Conservation (phyloP, 1,284 basidiomycete genomes). For the Phlebopus sp. region DNA sequence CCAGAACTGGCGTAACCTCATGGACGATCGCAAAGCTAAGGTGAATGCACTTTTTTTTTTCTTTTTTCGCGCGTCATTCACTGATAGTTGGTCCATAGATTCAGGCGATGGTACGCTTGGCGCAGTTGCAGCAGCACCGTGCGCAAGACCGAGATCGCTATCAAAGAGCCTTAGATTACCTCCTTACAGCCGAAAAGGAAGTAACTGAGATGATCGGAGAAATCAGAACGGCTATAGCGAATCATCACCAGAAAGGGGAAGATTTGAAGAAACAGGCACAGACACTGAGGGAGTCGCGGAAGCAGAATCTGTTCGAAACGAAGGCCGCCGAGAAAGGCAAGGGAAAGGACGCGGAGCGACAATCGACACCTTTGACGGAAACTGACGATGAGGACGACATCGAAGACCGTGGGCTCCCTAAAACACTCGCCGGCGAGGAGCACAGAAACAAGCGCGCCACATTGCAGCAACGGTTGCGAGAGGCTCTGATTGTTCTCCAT, state of each 20-base stretch:
- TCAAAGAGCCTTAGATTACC: slow-evolving; percentile 48
- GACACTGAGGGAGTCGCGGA: slow-evolving; percentile 25
- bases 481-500: slow-evolving; percentile 59
- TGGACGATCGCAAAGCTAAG: slow-evolving; percentile 63
- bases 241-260: slow-evolving; percentile 51
- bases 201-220: slow-evolving; percentile 50
- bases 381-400: slow-evolving; percentile 37
- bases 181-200: slow-evolving; percentile 57
- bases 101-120: slow-evolving; percentile 46
- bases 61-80: not conserved
- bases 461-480: slow-evolving; percentile 58
- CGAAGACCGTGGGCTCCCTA: slow-evolving; percentile 49
- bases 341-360: slow-evolving; percentile 40
- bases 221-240: slow-evolving; percentile 44
- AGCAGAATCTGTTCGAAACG: slow-evolving; percentile 4
- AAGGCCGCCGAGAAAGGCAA: slow-evolving; percentile 31
- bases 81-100: slow-evolving; percentile 38
- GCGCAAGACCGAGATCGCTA: slow-evolving; percentile 45
- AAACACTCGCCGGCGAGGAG: slow-evolving; percentile 55
- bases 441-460: slow-evolving; percentile 47
- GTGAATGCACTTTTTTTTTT: slow-evolving; percentile 36
- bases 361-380: slow-evolving; percentile 27
- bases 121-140: slow-evolving; percentile 58
- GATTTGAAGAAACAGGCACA: slow-evolving; percentile 44
- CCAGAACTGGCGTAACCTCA: slow-evolving; percentile 62